Conservation (phyloP, 441 rosid species). For the Mallotus repandus region DNA sequence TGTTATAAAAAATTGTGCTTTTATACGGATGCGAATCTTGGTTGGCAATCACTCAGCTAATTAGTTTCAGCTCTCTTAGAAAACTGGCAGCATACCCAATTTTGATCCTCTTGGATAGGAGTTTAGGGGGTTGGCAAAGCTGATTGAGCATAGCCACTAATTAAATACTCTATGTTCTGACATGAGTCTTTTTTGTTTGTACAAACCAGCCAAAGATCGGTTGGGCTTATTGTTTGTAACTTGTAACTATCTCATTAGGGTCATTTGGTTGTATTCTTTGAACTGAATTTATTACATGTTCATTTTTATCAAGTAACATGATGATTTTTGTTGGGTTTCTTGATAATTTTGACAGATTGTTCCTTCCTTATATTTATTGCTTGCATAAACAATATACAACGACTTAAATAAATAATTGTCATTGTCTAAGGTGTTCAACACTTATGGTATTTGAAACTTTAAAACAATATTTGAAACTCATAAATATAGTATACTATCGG, state of each 20-base stretch:
- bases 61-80: slow-evolving; percentile 22
- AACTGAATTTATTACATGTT: slow-evolving; percentile 18
- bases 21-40: slow-evolving; percentile 17
- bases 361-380: background rate
- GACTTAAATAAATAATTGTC: too few relatives aligned
- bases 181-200: slow-evolving; percentile 22
- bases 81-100: slow-evolving; percentile 44
- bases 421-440: too few relatives aligned
- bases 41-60: slow-evolving; percentile 15
- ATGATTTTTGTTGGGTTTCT: slow-evolving; percentile 4
- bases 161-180: slow-evolving; percentile 25
- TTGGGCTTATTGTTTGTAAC: slow-evolving; percentile 31
- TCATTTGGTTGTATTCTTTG: slow-evolving; percentile 35
- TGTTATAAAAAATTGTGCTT: slow-evolving; percentile 43
- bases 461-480: too few relatives aligned
- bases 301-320: slow-evolving; percentile 1
- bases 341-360: background rate
- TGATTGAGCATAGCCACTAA: slow-evolving; percentile 25
- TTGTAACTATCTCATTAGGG: slow-evolving; percentile 29
- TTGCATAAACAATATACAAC: background rate
- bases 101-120: slow-evolving; percentile 54
- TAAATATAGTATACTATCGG: too few relatives aligned
- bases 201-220: slow-evolving; percentile 20
- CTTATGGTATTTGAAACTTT: too few relatives aligned
- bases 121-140: slow-evolving; percentile 31